Conservation (phyloP, 2,329 filamentous ascomycete species). For the Triangularia verruculosa region DNA sequence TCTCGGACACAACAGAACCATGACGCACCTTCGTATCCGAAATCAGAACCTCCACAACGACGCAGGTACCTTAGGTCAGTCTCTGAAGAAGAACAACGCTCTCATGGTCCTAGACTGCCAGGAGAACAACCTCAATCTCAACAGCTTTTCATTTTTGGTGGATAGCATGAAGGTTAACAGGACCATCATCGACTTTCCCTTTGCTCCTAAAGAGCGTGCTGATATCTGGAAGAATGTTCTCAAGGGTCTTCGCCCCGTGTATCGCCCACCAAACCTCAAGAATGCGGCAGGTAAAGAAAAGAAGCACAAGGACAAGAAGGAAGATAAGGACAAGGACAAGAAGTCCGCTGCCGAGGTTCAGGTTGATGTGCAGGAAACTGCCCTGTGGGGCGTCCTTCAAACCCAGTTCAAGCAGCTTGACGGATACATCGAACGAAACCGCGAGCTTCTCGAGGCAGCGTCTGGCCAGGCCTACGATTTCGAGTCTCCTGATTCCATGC, state of each 20-base stretch:
- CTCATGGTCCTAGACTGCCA: constrained; percentile 54
- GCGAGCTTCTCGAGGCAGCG: constrained; percentile 24
- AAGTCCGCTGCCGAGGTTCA: background rate
- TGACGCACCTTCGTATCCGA: constrained; percentile 51
- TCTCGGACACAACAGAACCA: constrained; percentile 31
- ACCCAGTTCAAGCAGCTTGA: constrained; percentile 27
- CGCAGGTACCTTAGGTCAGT: constrained; percentile 48
- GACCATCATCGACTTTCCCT: constrained; percentile 44
- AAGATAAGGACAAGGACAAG: background rate
- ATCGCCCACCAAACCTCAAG: constrained; percentile 3
- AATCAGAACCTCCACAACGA: constrained; percentile 56
- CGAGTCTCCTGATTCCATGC: constrained; percentile 18
- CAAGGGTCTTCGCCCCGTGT: constrained; percentile 18
- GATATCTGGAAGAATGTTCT: constrained; percentile 28
- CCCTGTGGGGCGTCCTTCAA: constrained; percentile 17
- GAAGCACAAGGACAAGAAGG: constrained; percentile 9
- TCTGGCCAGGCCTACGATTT: constrained; percentile 29
- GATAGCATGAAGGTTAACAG: constrained; percentile 43
- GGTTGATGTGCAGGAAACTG: background rate
- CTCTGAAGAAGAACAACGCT: constrained; percentile 47
- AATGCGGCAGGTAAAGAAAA: constrained; percentile 6
- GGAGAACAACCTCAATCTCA: constrained; percentile 53
- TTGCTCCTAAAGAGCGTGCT: constrained; percentile 29
- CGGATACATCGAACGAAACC: constrained; percentile 29
- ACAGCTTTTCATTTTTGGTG: constrained; percentile 47